Percentiles rank a stretch among this genome's conserved stretches.
Evolutionary conservation across 768 basidiomycete genomes (phyloP).

Genomic region (Roridomyces roridus): DNA sequence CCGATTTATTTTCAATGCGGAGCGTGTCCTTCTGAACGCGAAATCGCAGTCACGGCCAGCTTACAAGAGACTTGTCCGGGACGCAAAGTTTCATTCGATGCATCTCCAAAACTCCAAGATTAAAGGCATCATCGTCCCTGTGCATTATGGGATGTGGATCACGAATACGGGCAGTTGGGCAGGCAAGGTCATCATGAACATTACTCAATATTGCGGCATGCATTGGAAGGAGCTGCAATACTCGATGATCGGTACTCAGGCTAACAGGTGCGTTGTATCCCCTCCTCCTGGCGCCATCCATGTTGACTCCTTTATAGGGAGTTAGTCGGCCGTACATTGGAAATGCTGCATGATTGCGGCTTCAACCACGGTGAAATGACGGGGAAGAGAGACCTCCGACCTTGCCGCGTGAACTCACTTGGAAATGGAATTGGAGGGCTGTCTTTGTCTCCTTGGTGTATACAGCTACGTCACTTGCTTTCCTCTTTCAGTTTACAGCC

Average conservation of each 20-base stretch:
- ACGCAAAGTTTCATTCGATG: slow-evolving; percentile 8
- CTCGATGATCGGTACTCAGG: background rate
- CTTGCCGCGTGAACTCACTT: background rate
- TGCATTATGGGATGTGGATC: slow-evolving; percentile 14
- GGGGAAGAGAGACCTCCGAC: background rate
- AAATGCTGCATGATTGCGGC: no score
- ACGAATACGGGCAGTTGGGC: slow-evolving; percentile 11
- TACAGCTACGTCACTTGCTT: no score
- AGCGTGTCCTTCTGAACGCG: background rate
- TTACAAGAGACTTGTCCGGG: background rate
- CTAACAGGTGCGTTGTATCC: background rate
- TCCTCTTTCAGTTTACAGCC: no score
- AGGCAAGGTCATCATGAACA: slow-evolving; percentile 7
- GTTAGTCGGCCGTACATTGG: no score
- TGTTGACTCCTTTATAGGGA: no score
- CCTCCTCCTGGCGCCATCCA: background rate
- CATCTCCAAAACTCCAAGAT: slow-evolving; percentile 1
- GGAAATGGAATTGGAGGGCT: background rate
- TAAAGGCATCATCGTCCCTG: background rate
- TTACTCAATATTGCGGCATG: slow-evolving; percentile 7
- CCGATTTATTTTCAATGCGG: slow-evolving; percentile 8
- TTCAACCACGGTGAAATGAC: no score
- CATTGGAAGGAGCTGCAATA: slow-evolving; percentile 6
- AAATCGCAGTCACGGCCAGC: background rate
- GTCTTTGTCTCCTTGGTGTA: no score